Conservation (phyloP, 2,329 filamentous ascomycete species). For the Hypocreales sp. region DNA sequence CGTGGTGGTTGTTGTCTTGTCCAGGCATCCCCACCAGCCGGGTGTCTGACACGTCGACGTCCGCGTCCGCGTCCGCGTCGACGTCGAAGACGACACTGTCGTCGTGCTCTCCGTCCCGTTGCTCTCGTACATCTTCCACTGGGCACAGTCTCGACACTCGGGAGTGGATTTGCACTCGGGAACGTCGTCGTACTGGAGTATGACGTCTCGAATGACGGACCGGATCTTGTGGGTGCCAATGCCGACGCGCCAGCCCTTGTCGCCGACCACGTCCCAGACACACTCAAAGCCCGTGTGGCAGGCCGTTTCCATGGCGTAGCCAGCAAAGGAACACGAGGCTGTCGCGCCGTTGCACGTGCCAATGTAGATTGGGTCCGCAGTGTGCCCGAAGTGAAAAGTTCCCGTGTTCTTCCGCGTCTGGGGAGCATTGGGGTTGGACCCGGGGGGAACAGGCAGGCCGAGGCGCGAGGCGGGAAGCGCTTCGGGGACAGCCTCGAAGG, state of each 20-base stretch:
- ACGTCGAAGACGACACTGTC: constrained; percentile 35
- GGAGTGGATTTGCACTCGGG: constrained; percentile 61
- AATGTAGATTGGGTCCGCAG: constrained; percentile 88
- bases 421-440: constrained; percentile 52
- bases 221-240: constrained; percentile 85
- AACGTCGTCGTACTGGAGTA: constrained; percentile 68
- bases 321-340: constrained; percentile 77
- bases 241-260: constrained; percentile 84
- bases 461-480: constrained; percentile 73
- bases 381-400: constrained; percentile 84
- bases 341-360: constrained; percentile 85
- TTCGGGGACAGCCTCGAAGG: constrained; percentile 86
- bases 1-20: constrained; percentile 40
- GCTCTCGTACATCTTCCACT: constrained; percentile 91
- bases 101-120: constrained; percentile 71
- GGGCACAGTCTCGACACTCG: constrained; percentile 76
- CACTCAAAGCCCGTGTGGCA: constrained; percentile 85
- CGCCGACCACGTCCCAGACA: constrained; percentile 79
- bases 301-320: constrained; percentile 85
- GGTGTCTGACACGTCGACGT: constrained; percentile 84
- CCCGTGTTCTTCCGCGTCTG: constrained; percentile 62
- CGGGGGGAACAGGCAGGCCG: constrained; percentile 73
- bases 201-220: constrained; percentile 73
- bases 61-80: constrained; percentile 53
- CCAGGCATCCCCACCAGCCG: constrained; percentile 77